These are phyloP conservation scores for Euphorbia peplus DNA, from an alignment of 345 rosid species.

Conservation along the genomic window DNA sequence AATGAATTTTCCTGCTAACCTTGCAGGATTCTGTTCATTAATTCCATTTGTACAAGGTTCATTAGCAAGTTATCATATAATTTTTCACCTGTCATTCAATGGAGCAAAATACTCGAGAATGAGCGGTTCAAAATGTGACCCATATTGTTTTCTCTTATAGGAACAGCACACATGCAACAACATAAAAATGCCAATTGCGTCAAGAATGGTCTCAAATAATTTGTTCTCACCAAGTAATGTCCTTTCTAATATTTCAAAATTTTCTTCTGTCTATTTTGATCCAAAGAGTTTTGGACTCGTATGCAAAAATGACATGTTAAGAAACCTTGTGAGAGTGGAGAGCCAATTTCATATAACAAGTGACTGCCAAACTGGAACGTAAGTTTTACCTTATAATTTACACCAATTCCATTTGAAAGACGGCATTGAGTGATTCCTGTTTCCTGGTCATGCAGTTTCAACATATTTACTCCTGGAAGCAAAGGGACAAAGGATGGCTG, in stretches of 20 bases:
- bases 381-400: constrained; percentile 71
- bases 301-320: constrained; percentile 2
- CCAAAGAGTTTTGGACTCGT: not conserved
- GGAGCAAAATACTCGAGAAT: no score
- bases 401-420: constrained; percentile 90
- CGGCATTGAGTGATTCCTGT: constrained; percentile 82
- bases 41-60: not conserved
- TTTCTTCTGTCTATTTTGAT: not conserved
- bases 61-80: not conserved
- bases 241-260: not conserved
- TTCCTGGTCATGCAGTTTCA: constrained; percentile 71
- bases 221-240: not conserved
- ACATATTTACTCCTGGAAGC: constrained; percentile 41
- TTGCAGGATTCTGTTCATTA: not conserved
- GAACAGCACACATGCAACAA: not conserved
- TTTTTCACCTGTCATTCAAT: not conserved
- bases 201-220: not conserved
- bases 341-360: constrained; percentile 3
- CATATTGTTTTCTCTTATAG: not conserved
- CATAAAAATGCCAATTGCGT: not conserved
- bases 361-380: constrained; percentile 9
- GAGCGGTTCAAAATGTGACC: not conserved
- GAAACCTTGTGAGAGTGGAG: not conserved
- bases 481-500: constrained; percentile 63
- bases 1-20: not conserved